phyloP scores from a whole-genome alignment of 164 flowering plant genomes.

The Buxus sempervirens region DNA sequence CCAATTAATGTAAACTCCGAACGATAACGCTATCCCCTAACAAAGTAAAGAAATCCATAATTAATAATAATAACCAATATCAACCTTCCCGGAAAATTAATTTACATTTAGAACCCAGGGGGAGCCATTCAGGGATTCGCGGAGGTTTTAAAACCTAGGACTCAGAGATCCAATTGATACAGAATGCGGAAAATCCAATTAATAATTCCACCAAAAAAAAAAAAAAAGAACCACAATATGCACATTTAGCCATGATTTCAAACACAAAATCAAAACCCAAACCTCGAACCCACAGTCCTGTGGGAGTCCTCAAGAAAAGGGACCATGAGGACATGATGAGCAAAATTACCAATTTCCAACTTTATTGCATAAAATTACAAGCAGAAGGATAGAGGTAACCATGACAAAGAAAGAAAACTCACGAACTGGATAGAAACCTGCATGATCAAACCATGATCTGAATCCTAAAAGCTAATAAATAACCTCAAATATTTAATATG shows the following conservation, averaged over 20 bases:
- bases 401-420: not conserved
- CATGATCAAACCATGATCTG: too few relatives aligned
- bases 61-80: not conserved
- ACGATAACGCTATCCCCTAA: slow-evolving; percentile 9
- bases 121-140: not conserved
- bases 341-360: not conserved
- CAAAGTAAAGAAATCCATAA: not conserved
- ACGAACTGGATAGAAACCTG: too few relatives aligned
- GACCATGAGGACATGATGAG: too few relatives aligned
- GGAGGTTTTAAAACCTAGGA: not conserved
- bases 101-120: not conserved
- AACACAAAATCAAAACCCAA: not conserved
- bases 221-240: not conserved
- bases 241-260: too few relatives aligned
- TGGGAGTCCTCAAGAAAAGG: too few relatives aligned
- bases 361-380: not conserved
- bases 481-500: not conserved
- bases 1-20: not conserved
- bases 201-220: not conserved
- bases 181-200: not conserved
- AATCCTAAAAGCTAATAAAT: not conserved
- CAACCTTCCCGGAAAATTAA: not conserved
- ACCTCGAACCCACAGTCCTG: not conserved
- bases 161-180: not conserved
- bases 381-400: not conserved